A percentile compares a stretch with the other conserved stretches of the same genome.
These are phyloP conservation scores for Nakaseomyces delphensis DNA, from an alignment of 1,139 yeast genomes.

Conservation along the genomic window DNA sequence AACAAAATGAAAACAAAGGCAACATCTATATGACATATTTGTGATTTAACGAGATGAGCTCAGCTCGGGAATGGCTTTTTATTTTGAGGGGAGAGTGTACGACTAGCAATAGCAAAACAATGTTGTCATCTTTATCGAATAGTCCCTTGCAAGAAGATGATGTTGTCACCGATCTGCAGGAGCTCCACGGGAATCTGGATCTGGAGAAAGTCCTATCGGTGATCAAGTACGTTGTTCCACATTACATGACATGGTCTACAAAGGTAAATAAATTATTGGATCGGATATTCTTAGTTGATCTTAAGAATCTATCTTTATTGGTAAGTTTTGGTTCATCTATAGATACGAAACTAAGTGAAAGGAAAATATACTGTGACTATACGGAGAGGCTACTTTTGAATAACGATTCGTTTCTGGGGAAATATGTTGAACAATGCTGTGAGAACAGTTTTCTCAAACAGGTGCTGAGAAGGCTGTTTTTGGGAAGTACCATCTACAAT, in stretches of 20 bases:
- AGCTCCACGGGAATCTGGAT: not conserved
- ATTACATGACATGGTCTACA: not conserved
- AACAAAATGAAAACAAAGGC: not conserved
- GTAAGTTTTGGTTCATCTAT: not conserved
- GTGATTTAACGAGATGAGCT: not conserved
- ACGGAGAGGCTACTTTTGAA: not conserved
- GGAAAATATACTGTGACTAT: not conserved
- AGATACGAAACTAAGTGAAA: not conserved
- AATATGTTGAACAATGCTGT: not conserved
- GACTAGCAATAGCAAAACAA: too few species aligned
- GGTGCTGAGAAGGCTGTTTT: not conserved
- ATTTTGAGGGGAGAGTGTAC: not conserved
- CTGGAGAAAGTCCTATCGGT: not conserved
- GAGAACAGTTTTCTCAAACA: not conserved
- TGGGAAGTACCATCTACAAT: conserved; percentile 1
- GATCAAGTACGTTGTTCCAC: conserved; percentile 4
- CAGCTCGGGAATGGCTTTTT: not conserved
- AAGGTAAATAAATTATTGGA: not conserved
- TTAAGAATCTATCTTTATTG: not conserved
- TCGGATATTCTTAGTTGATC: not conserved
- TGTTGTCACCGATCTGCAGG: not conserved
- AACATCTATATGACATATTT: too few species aligned
- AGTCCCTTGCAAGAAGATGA: not conserved
- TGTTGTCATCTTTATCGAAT: not conserved
- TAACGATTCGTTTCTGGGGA: not conserved